Conservation (phyloP, 805 yeast genomes). For the Kodamaea fukazawae region DNA sequence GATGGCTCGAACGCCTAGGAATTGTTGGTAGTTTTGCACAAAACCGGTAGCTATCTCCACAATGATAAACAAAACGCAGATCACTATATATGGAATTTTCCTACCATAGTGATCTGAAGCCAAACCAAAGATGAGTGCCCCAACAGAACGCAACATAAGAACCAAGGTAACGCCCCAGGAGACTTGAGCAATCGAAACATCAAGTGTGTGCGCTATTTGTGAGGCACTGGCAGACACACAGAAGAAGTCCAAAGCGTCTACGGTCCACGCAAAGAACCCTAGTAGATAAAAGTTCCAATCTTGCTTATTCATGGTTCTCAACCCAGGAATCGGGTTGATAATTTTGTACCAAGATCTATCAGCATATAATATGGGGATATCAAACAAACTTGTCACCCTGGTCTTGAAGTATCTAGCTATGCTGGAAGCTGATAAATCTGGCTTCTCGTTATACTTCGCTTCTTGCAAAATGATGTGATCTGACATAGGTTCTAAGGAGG, state of each 20-base stretch:
- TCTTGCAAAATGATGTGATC: conserved; percentile 3
- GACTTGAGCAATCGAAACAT: conserved; percentile 16
- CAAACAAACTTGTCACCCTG: conserved; percentile 18
- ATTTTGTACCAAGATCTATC: conserved; percentile 9
- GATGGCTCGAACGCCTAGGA: conserved; percentile 23
- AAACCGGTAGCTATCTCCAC: conserved; percentile 25
- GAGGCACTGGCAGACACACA: conserved; percentile 21
- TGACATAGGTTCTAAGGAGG: too few species aligned
- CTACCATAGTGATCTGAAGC: conserved; percentile 25
- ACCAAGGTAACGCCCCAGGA: conserved; percentile 28
- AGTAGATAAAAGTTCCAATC: conserved; percentile 21
- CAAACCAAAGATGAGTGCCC: conserved; percentile 23
- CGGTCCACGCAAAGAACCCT: conserved; percentile 25
- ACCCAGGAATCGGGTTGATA: conserved; percentile 16
- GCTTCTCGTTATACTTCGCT: conserved; percentile 8
- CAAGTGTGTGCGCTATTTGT: conserved; percentile 19
- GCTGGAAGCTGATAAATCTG: conserved; percentile 15
- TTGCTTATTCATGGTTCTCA: conserved; percentile 11
- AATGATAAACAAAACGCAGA: conserved; percentile 19
- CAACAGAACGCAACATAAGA: conserved; percentile 26
- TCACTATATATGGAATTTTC: conserved; percentile 22
- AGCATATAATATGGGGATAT: conserved; percentile 13
- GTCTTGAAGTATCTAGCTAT: conserved; percentile 13
- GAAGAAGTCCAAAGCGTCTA: conserved; percentile 26
- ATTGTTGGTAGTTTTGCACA: conserved; percentile 21